These are phyloP conservation scores for Xerocomus potaroensis DNA, from an alignment of 768 basidiomycete species.

Conservation along the genomic window DNA sequence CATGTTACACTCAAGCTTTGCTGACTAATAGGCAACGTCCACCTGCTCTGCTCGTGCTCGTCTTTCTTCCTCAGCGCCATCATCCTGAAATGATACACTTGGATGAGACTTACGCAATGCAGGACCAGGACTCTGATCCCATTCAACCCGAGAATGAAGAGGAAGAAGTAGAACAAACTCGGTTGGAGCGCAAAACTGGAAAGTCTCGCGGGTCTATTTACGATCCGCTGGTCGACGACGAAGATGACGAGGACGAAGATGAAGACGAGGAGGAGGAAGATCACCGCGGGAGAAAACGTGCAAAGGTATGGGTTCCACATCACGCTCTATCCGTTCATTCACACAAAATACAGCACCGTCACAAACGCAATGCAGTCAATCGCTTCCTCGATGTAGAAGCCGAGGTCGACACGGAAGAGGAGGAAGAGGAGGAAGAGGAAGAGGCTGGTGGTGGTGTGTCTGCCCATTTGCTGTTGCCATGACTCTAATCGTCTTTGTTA, in stretches of 20 bases:
- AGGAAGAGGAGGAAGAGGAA: constrained; percentile 87
- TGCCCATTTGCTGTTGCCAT: neutral
- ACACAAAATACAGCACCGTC: constrained; percentile 46
- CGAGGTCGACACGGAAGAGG: constrained; percentile 95
- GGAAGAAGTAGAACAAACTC: constrained; percentile 30
- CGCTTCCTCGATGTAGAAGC: constrained; percentile 96
- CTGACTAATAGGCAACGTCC: constrained; percentile 23
- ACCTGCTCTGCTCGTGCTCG: too few species aligned
- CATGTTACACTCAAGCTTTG: too few species aligned
- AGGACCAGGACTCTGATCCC: constrained; percentile 27
- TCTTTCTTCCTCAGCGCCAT: constrained; percentile 26
- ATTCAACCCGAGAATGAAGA: constrained; percentile 35
- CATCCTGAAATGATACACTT: constrained; percentile 27
- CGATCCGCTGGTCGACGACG: constrained; percentile 36
- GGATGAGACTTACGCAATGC: constrained; percentile 34
- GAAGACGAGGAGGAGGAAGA: constrained; percentile 46
- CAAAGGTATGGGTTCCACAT: constrained; percentile 44
- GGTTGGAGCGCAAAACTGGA: constrained; percentile 17
- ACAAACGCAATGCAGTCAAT: constrained; percentile 60
- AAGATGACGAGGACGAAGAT: constrained; percentile 55
- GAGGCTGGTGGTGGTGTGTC: constrained; percentile 56
- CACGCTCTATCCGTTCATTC: constrained; percentile 5
- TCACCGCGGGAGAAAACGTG: constrained; percentile 50
- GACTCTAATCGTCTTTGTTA: constrained; percentile 26
- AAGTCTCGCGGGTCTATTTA: constrained; percentile 32